Base-by-base conservation (phyloP, 2,329 filamentous ascomycete species). In the Colletotrichum kahawae region DNA sequence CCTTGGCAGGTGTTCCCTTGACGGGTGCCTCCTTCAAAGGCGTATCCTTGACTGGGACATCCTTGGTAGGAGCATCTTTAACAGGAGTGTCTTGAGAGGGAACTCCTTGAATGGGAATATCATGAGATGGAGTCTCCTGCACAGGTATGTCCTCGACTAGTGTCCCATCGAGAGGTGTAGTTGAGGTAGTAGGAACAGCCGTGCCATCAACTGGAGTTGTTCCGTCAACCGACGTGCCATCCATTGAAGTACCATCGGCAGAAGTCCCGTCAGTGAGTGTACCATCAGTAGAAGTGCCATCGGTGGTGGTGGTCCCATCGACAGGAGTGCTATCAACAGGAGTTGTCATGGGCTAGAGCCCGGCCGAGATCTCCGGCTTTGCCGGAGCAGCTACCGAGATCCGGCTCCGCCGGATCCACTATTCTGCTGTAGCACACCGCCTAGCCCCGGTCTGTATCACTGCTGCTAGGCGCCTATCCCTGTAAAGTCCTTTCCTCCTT, bases 71-170 rank as follows among this genome's bases (percentile, higher is more conserved):
- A 51, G n/a, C 7, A 13, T 51, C 43, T n/a, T 51, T 51, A 4
- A 0, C 21, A 7, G 10, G 43, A 2, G 43, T 2, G n/a, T 51
- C 43, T 21, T 51, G n/a, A 51, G n/a, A 7, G 43, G 43, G n/a
- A 51, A 10, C 5, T 0, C 21, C 21, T 51, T 24, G 3, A 2
- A 0, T 4, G n/a, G 43, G 43, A 24, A 51, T 8, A 2, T 21
- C n/a, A 51, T 51, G n/a, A 51, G 10, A 10, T 21, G 43, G 43
- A 1, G 43, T 21, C 43, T 51, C 43, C 10, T 51, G 43, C 3
- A 51, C n/a, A 0, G 43, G 1, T 2, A n/a, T 51, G 43, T 51
- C 43, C 6, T 51, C 43, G 21, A 51, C 43, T 21, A 3, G n/a
- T 2, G n/a, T 51, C 21, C 1, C n/a, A 6, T 21, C 43, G 2